Percentiles rank a stretch among this genome's conserved stretches.
Evolutionary conservation across 768 basidiomycete genomes (phyloP).

Genomic region (Naganishia kalamii): DNA sequence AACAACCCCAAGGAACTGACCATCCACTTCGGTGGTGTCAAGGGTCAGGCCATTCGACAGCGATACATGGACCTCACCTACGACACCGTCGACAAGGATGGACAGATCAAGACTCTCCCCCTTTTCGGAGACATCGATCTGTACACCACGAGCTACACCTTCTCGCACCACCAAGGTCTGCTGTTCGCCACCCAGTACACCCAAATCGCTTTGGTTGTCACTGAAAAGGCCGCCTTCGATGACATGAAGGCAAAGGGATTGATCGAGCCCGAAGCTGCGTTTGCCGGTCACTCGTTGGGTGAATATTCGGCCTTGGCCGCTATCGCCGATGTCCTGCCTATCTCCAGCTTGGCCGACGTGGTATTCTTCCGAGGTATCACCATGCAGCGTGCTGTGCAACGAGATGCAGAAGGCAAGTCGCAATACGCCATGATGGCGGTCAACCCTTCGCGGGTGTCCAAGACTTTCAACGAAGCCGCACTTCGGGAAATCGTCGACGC

Average conservation of each 20-base stretch:
- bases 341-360: conserved; percentile 91
- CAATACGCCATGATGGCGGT: conserved; percentile 99
- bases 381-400: conserved; percentile 98
- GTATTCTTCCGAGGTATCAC: conserved; percentile 99
- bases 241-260: conserved; percentile 96
- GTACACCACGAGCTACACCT: conserved; percentile 94
- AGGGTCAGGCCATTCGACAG: conserved; percentile 94
- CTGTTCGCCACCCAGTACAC: conserved; percentile 98
- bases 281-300: conserved; percentile 95
- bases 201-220: conserved; percentile 95
- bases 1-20: conserved; percentile 97
- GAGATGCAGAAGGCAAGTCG: conserved; percentile 83
- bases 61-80: conserved; percentile 99
- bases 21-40: conserved; percentile 97
- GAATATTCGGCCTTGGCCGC: conserved; percentile 98
- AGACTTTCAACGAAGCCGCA: conserved; percentile 87
- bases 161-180: conserved; percentile 89
- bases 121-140: conserved; percentile 92
- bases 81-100: conserved; percentile 93
- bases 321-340: conserved; percentile 91
- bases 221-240: conserved; percentile 96
- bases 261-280: conserved; percentile 83
- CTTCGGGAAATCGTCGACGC: conserved; percentile 94
- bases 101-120: conserved; percentile 88
- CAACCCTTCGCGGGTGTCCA: conserved; percentile 89